These are phyloP conservation scores for Fusarium udum DNA, from an alignment of 2,329 filamentous ascomycete genomes.

Conservation along the genomic window DNA sequence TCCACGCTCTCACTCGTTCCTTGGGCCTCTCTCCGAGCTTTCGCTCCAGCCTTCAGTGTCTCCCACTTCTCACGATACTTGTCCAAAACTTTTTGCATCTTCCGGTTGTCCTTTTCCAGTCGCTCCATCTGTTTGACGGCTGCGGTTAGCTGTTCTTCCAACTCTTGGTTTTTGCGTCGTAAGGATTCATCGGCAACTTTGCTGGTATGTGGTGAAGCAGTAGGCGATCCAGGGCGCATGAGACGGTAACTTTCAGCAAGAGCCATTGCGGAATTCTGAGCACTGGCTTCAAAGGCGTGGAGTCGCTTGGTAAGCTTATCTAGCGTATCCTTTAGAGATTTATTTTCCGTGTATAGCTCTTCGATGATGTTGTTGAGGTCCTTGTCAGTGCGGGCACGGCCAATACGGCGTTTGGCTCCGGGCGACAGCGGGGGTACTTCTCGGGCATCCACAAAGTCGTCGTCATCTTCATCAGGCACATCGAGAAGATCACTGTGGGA, in stretches of 20 bases:
- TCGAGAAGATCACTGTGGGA: constrained; percentile 61
- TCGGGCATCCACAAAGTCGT: constrained; percentile 89
- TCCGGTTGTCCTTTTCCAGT: constrained; percentile 70
- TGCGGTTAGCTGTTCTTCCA: constrained; percentile 72
- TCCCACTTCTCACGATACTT: constrained; percentile 71
- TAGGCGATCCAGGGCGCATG: constrained; percentile 66
- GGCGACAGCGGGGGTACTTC: constrained; percentile 67
- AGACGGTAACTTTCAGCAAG: constrained; percentile 84
- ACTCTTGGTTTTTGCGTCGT: constrained; percentile 64
- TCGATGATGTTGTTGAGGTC: constrained; percentile 77
- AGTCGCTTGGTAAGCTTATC: constrained; percentile 88
- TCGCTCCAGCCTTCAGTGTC: constrained; percentile 68
- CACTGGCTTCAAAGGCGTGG: constrained; percentile 92
- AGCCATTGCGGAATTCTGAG: constrained; percentile 85
- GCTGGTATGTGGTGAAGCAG: constrained; percentile 43
- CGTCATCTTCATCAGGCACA: constrained; percentile 70
- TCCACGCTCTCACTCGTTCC: constrained; percentile 48
- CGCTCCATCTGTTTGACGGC: constrained; percentile 70
- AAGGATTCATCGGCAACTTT: constrained; percentile 50
- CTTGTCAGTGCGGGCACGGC: constrained; percentile 53
- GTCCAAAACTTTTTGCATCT: constrained; percentile 64
- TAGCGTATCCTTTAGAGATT: constrained; percentile 82
- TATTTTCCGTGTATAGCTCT: constrained; percentile 89
- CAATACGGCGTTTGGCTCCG: constrained; percentile 52
- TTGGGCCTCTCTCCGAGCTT: constrained; percentile 61